phyloP scores from a whole-genome alignment of 2,329 filamentous ascomycete species.

The Xylariaceae sp. region DNA sequence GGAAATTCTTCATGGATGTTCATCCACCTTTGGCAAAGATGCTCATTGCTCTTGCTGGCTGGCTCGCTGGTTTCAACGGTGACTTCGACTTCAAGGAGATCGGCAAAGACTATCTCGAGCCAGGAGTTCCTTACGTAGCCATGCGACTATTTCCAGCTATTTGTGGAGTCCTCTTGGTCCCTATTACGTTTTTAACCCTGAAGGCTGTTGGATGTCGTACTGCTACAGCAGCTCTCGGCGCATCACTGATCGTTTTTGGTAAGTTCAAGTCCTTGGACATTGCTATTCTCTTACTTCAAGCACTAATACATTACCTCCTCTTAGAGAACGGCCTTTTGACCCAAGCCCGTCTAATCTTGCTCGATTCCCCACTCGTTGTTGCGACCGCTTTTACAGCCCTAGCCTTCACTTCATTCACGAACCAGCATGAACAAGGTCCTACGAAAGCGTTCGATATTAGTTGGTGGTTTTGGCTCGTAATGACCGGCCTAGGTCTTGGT shows the following conservation, averaged over 20 bases:
- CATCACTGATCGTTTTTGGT: conserved; percentile 91
- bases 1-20: conserved; percentile 99
- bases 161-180: conserved; percentile 85
- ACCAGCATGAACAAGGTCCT: conserved; percentile 94
- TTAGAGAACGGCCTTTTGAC: conserved; percentile 94
- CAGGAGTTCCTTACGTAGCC: conserved; percentile 92
- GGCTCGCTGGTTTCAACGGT: conserved; percentile 92
- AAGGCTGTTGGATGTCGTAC: conserved; percentile 91
- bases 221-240: conserved; percentile 81
- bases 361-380: conserved; percentile 93
- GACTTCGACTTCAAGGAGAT: conserved; percentile 99
- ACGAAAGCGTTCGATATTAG: conserved; percentile 83
- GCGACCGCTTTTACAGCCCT: conserved; percentile 92
- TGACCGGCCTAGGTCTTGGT: conserved; percentile 86
- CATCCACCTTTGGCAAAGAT: conserved; percentile 97
- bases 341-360: conserved; percentile 91
- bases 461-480: conserved; percentile 98
- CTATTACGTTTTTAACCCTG: conserved; percentile 92
- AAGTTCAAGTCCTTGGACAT: conserved; percentile 45
- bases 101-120: conserved; percentile 97
- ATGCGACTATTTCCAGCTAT: conserved; percentile 95
- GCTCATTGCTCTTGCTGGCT: conserved; percentile 93
- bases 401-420: conserved; percentile 90
- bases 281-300: not conserved
- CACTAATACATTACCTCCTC: conserved; percentile 39